Conservation (phyloP, 345 rosid genomes). For the Euphorbia peplus region DNA sequence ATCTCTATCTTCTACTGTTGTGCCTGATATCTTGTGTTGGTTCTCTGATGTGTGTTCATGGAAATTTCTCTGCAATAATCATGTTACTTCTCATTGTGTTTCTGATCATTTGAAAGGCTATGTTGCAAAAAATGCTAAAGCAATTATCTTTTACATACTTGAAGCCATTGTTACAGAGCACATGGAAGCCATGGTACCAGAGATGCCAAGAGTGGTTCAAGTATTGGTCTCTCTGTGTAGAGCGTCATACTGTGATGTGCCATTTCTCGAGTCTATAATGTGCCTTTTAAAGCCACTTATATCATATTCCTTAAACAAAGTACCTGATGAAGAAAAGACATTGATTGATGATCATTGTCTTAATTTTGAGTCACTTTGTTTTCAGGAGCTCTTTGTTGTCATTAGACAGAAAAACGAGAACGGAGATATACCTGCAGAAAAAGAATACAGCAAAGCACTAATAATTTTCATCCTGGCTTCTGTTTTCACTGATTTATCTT, state of each 20-base stretch:
- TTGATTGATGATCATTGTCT: slow-evolving; percentile 51
- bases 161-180: slow-evolving; percentile 68
- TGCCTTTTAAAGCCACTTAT: slow-evolving; percentile 64
- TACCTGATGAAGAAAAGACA: slow-evolving; percentile 46
- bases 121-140: slow-evolving; percentile 67
- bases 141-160: slow-evolving; percentile 62
- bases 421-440: slow-evolving; percentile 36
- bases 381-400: slow-evolving; percentile 55
- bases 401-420: slow-evolving; percentile 38
- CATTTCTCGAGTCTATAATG: slow-evolving; percentile 59
- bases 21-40: slow-evolving; percentile 83
- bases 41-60: slow-evolving; percentile 70
- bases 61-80: slow-evolving; percentile 43
- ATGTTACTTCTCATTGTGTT: slow-evolving; percentile 24
- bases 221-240: slow-evolving; percentile 59
- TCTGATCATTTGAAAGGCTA: slow-evolving; percentile 52
- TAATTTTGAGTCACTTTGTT: slow-evolving; percentile 73
- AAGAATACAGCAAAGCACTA: slow-evolving; percentile 41
- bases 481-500: slow-evolving; percentile 58
- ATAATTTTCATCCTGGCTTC: slow-evolving; percentile 57
- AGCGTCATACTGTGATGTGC: slow-evolving; percentile 60
- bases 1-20: slow-evolving; percentile 47
- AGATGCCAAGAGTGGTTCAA: slow-evolving; percentile 73
- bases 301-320: slow-evolving; percentile 57
- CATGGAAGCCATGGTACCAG: slow-evolving; percentile 83